Evolutionary conservation across 495 filamentous ascomycete species (phyloP).

Genomic region (Lepidopterella palustris): DNA sequence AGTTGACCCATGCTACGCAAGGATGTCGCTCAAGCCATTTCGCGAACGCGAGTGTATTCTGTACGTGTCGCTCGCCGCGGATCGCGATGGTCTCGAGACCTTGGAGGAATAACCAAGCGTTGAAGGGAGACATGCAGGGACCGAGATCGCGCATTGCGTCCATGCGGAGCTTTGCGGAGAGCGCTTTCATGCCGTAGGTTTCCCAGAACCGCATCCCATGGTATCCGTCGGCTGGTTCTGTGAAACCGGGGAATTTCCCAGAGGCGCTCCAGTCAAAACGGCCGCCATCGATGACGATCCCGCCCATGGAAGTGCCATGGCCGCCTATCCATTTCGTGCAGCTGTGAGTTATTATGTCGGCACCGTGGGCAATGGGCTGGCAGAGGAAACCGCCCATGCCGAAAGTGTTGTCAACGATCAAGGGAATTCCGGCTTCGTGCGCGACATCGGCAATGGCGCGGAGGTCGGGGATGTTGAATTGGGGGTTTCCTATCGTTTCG

Average conservation of each 20-base stretch:
- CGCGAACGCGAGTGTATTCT: conserved; percentile 39
- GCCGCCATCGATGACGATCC: conserved; percentile 41
- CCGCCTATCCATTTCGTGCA: conserved; percentile 43
- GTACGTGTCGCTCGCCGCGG: conserved; percentile 36
- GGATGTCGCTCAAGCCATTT: conserved; percentile 39
- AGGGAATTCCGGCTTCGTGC: conserved; percentile 39
- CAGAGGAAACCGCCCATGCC: conserved; percentile 42
- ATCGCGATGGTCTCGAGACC: conserved; percentile 38
- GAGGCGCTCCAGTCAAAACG: conserved; percentile 41
- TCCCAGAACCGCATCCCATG: conserved; percentile 43
- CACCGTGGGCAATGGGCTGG: conserved; percentile 38
- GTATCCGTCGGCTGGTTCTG: conserved; percentile 39
- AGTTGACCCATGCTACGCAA: conserved; percentile 39
- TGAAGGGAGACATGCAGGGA: conserved; percentile 39
- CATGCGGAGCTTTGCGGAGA: conserved; percentile 39
- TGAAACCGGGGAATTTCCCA: conserved; percentile 41
- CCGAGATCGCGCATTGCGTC: conserved; percentile 42
- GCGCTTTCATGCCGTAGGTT: conserved; percentile 38
- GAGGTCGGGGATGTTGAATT: conserved; percentile 41
- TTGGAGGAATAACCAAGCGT: conserved; percentile 41
- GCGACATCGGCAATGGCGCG: conserved; percentile 38
- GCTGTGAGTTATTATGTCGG: conserved; percentile 41
- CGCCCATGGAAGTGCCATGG: conserved; percentile 42
- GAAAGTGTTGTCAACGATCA: conserved; percentile 42
- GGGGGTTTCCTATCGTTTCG: conserved; percentile 42